Evolutionary conservation across 805 yeast genomes (phyloP).

Genomic region (Starmerella riodocensis): DNA sequence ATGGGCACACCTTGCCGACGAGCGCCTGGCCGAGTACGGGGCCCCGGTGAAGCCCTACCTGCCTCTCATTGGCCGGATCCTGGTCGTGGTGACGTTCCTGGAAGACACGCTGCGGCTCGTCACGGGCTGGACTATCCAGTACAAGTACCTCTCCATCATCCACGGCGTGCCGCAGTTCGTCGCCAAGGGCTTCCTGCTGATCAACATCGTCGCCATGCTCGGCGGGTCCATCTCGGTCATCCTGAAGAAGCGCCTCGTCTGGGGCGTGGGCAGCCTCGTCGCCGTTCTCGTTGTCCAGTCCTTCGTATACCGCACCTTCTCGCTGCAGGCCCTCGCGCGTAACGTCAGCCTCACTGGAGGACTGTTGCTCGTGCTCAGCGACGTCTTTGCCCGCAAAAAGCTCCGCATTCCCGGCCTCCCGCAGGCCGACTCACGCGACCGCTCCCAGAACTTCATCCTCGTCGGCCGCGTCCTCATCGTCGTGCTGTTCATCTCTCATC

Average conservation of each 20-base stretch:
- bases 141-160: constrained; percentile 65
- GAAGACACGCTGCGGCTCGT: constrained; percentile 79
- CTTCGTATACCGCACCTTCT: constrained; percentile 75
- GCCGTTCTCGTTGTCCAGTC: constrained; percentile 74
- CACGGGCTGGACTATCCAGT: constrained; percentile 85
- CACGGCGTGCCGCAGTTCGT: constrained; percentile 68
- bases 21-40: constrained; percentile 25
- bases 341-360: constrained; percentile 89
- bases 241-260: constrained; percentile 49
- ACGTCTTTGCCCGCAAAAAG: constrained; percentile 66
- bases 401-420: constrained; percentile 67
- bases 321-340: constrained; percentile 68
- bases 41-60: constrained; percentile 35
- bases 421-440: constrained; percentile 53
- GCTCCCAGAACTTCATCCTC: constrained; percentile 64
- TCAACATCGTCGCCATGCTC: constrained; percentile 57
- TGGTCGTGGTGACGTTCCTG: constrained; percentile 84
- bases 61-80: constrained; percentile 76
- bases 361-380: constrained; percentile 70
- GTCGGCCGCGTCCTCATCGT: constrained; percentile 83
- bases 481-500: constrained; percentile 71
- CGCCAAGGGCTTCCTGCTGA: constrained; percentile 53
- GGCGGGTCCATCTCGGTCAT: constrained; percentile 60
- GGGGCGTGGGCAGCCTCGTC: constrained; percentile 57
- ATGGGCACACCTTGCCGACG: constrained; percentile 25